Evolutionary conservation across 2,329 filamentous ascomycete species (phyloP).

Genomic region (Verticillium albo-atrum): DNA sequence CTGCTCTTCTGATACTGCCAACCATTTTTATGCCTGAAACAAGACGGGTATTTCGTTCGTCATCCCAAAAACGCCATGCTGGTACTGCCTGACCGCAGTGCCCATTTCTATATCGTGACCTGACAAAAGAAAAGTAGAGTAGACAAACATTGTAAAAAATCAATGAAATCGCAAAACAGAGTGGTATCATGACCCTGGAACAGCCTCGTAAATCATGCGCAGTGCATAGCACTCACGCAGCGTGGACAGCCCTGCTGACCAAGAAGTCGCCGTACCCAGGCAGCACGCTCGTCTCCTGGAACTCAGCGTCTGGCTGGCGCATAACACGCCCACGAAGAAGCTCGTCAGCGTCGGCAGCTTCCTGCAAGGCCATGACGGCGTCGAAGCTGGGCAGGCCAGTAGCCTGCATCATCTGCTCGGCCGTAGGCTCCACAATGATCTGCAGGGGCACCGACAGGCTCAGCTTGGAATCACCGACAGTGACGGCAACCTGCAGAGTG

Average conservation of each 20-base stretch:
- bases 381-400: constrained; percentile 46
- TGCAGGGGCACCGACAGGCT: constrained; percentile 46
- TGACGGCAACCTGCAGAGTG: constrained; percentile 40
- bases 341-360: constrained; percentile 39
- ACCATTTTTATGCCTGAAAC: not conserved
- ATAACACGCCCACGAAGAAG: constrained; percentile 36
- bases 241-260: not conserved
- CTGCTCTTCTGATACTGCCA: not conserved
- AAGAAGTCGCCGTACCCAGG: constrained; percentile 31
- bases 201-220: not conserved
- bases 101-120: not conserved
- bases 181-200: not conserved
- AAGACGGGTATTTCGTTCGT: not conserved
- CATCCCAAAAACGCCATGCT: not conserved
- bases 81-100: not conserved
- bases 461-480: constrained; percentile 36
- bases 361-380: constrained; percentile 33
- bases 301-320: constrained; percentile 24
- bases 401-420: constrained; percentile 20
- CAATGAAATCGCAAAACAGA: not conserved
- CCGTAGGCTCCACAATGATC: constrained; percentile 36
- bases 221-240: not conserved
- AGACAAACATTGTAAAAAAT: not conserved
- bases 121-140: not conserved
- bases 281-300: constrained; percentile 27